Percentiles rank a stretch among this genome's conserved stretches.
Conservation (phyloP, 129 eudicot genomes). For the Centaurea solstitialis region DNA sequence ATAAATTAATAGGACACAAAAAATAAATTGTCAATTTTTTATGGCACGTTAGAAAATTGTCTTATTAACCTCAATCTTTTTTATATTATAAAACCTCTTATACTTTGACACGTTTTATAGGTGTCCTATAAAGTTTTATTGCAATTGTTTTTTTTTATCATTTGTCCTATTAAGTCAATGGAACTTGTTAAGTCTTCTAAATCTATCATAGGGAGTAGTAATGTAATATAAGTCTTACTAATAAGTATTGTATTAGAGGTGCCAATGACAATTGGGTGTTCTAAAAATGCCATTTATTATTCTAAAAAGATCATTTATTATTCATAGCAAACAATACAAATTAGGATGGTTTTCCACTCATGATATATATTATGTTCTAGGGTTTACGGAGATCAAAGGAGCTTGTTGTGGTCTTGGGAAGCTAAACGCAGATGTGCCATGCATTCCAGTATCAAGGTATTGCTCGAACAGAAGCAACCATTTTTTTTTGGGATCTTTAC, state of each 20-base stretch:
- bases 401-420: conserved; percentile 86
- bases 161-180: not conserved
- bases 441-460: conserved; percentile 52
- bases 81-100: not conserved
- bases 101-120: not conserved
- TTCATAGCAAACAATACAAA: not conserved
- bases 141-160: too few relatives aligned
- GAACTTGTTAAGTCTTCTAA: not conserved
- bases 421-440: conserved; percentile 56
- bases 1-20: not conserved
- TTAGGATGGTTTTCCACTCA: not conserved
- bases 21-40: too few relatives aligned
- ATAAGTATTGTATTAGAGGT: not conserved
- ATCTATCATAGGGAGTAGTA: too few relatives aligned
- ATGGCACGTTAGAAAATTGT: not conserved
- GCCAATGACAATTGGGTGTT: not conserved
- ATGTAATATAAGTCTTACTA: not conserved
- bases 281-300: too few relatives aligned
- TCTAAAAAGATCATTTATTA: not conserved
- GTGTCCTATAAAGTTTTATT: not conserved
- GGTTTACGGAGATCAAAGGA: conserved; percentile 68
- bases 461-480: conserved; percentile 59
- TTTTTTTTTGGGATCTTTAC: conserved; percentile 73
- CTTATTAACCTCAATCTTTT: too few relatives aligned
- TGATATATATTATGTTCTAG: conserved; percentile 27